Evolutionary conservation across 441 rosid genomes (phyloP), one percentile per base, ranked within the genome.

Genomic region (Gossypium gossypioides): DNA sequence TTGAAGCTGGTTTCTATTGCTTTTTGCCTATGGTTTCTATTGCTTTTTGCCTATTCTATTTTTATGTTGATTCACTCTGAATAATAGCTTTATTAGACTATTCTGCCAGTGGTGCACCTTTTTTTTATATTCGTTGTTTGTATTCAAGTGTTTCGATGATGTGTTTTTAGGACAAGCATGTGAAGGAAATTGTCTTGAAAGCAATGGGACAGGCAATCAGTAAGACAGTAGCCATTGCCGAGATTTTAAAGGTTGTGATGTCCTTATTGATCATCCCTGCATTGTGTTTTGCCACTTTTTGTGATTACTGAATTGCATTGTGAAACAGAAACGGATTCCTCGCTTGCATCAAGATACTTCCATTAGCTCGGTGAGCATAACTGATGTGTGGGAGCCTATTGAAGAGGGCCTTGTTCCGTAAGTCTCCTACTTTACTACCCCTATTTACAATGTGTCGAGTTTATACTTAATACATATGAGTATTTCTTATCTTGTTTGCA

Each of bases 141-240:
- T 55, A 58, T 75, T 51, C 16, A 68, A 51, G 32, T 44, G n/a
- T 25, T 13, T 62, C 8, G 4, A 10, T 42, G 2, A 63, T 24
- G 51, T 29, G 69, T 25, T 24, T 22, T 32, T 34, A 90, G 98
- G 96, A 93, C 79, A 91, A 87, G 80, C 81, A 73, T 74, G 86
- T 74, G 57, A 84, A 79, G 64, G 96, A 93, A 73, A 84, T 91
- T 79, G 91, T 89, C 79, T 77, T 93, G 84, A 93, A 91, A 77
- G 97, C 98, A 70, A 91, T 93, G 98, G 98, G 98, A 24, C 96
- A 87, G 67, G 98, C 98, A 34, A 93, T 93, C 67, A 89, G 91
- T 87, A 93, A 91, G 81, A 89, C 97, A 3, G 98, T 93, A 16
- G 88, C 96, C 4, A 84, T 93, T 68, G 88, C 96, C 6, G 98